phyloP scores from a whole-genome alignment of 305 asterid species.

The Caryopteris hybrid region DNA sequence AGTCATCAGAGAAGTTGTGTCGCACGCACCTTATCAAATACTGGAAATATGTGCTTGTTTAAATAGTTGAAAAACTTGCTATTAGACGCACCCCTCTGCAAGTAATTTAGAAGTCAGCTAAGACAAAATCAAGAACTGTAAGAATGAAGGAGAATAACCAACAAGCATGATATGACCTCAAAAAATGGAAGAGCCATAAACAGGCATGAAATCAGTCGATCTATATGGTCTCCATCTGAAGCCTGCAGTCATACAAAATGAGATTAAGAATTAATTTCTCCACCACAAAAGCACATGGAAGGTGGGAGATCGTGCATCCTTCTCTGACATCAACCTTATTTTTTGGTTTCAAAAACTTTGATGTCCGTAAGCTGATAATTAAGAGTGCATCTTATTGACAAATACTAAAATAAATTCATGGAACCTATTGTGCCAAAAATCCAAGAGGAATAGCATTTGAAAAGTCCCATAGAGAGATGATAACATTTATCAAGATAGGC shows the following conservation, averaged over 20 bases:
- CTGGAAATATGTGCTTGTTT: constrained; percentile 86
- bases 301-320: not conserved
- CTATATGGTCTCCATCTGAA: constrained; percentile 83
- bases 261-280: constrained; percentile 7
- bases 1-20: not conserved
- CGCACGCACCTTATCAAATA: constrained; percentile 66
- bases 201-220: constrained; percentile 79
- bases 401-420: not conserved
- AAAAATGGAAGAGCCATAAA: constrained; percentile 90
- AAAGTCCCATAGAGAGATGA: not conserved
- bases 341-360: constrained; percentile 1
- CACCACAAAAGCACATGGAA: constrained; percentile 12
- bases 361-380: not conserved
- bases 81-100: constrained; percentile 96
- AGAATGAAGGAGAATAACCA: constrained; percentile 12
- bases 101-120: constrained; percentile 24
- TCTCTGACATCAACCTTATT: not conserved
- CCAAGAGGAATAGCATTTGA: not conserved
- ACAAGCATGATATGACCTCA: constrained; percentile 48
- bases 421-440: constrained; percentile 4
- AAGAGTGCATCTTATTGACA: not conserved
- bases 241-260: constrained; percentile 45
- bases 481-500: not conserved
- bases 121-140: constrained; percentile 5
- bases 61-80: constrained; percentile 80